Conservation (phyloP, 2,329 filamentous ascomycete species). For the Botrytis elliptica region DNA sequence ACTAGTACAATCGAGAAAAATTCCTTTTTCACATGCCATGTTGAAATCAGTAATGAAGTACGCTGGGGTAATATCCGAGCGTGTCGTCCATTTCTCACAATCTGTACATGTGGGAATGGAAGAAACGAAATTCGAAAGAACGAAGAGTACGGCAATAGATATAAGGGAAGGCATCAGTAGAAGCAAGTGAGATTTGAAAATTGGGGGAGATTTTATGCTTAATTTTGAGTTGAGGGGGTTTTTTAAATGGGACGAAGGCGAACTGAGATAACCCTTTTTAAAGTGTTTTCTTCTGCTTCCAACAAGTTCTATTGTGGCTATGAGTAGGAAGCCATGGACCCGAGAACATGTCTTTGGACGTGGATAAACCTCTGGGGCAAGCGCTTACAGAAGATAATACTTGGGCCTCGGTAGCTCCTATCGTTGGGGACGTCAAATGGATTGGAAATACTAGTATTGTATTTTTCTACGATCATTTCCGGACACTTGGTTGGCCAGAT, state of each 20-base stretch:
- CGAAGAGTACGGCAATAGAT: neutral
- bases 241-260: neutral
- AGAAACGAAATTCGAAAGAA: neutral
- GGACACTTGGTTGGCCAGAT: accelerated
- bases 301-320: neutral
- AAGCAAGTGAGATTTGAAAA: neutral
- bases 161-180: neutral
- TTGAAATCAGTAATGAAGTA: neutral
- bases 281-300: neutral
- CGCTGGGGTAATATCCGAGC: neutral
- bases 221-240: neutral
- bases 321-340: neutral
- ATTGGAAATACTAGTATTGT: neutral
- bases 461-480: neutral
- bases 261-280: neutral
- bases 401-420: neutral
- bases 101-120: neutral
- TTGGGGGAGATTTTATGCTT: no score
- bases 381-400: neutral
- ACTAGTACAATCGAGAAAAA: neutral
- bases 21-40: neutral
- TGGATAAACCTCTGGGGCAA: neutral
- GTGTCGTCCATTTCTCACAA: neutral
- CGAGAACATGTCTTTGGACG: neutral
- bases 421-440: neutral